Evolutionary conservation across 2,329 filamentous ascomycete genomes (phyloP).

Genomic region (Epichloe festucae): DNA sequence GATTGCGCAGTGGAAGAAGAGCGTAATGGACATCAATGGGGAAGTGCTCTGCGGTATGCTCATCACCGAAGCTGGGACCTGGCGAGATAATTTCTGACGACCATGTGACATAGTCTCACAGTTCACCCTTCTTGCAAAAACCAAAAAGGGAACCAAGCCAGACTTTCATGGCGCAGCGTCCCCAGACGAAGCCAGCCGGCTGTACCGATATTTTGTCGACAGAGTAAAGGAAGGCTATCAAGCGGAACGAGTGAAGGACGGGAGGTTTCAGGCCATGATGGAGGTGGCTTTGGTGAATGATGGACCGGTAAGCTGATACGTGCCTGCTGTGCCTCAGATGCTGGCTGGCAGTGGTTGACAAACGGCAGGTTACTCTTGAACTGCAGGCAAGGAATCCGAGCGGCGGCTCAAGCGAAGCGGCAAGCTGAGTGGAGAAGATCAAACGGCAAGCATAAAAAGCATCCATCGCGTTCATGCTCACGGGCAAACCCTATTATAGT

Average conservation of each 20-base stretch:
- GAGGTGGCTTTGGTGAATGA: slow-evolving; percentile 89
- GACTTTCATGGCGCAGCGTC: slow-evolving; percentile 84
- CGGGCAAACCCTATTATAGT: neutral
- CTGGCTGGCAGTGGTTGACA: slow-evolving; percentile 1
- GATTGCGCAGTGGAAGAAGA: slow-evolving; percentile 69
- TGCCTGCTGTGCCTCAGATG: neutral
- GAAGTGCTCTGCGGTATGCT: slow-evolving; percentile 81
- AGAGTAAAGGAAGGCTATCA: slow-evolving; percentile 62
- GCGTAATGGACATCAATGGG: slow-evolving; percentile 74
- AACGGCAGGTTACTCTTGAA: slow-evolving; percentile 13
- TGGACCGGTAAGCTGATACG: slow-evolving; percentile 41
- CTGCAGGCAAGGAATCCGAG: slow-evolving; percentile 7
- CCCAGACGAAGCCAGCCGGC: slow-evolving; percentile 60
- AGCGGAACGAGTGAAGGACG: slow-evolving; percentile 71
- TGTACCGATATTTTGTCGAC: slow-evolving; percentile 75
- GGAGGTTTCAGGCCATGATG: slow-evolving; percentile 99
- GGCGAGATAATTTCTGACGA: neutral
- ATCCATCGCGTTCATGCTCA: too few relatives aligned
- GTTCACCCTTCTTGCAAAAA: slow-evolving; percentile 83
- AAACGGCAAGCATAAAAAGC: neutral
- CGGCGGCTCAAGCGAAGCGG: neutral
- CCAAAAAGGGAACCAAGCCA: slow-evolving; percentile 93
- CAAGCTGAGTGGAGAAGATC: neutral
- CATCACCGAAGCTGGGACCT: neutral
- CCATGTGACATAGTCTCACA: slow-evolving; percentile 59